These are phyloP conservation scores for Ophiostoma australiae DNA, from an alignment of 2,329 filamentous ascomycete species.

Conservation along the genomic window DNA sequence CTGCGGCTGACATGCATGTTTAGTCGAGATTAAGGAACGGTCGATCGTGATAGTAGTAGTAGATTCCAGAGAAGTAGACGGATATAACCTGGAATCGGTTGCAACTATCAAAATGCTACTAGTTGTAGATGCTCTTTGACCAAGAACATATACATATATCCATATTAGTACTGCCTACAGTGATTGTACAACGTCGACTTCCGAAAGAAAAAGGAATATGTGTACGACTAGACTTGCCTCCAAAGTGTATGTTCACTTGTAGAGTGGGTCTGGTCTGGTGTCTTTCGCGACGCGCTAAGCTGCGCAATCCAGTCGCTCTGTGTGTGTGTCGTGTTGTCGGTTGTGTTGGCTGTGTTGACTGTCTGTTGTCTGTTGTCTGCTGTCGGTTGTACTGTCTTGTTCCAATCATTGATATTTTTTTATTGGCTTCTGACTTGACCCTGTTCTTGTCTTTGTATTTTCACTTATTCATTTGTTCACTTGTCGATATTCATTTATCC, in stretches of 20 bases:
- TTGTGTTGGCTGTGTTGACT: too few species aligned
- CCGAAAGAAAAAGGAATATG: neutral
- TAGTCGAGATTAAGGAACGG: neutral
- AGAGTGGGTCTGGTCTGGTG: neutral
- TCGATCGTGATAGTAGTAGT: neutral
- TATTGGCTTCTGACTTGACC: neutral
- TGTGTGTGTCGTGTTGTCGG: too few species aligned
- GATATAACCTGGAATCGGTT: too few species aligned
- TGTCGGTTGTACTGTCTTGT: neutral
- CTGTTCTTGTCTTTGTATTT: too few species aligned
- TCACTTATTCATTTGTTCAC: too few species aligned
- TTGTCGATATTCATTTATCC: neutral
- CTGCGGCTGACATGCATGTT: neutral
- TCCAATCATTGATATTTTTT: neutral
- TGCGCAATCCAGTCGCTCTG: neutral
- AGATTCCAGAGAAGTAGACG: too few species aligned
- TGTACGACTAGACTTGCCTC: neutral
- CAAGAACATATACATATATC: neutral
- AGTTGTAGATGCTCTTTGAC: too few species aligned
- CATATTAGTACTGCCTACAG: neutral
- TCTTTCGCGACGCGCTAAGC: constrained; percentile 4
- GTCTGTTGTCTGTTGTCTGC: neutral
- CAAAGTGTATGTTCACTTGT: neutral
- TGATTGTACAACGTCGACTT: neutral
- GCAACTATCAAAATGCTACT: too few species aligned